phyloP scores from a whole-genome alignment of 73 alveolate species.

The Symbiodinium pilosum region DNA sequence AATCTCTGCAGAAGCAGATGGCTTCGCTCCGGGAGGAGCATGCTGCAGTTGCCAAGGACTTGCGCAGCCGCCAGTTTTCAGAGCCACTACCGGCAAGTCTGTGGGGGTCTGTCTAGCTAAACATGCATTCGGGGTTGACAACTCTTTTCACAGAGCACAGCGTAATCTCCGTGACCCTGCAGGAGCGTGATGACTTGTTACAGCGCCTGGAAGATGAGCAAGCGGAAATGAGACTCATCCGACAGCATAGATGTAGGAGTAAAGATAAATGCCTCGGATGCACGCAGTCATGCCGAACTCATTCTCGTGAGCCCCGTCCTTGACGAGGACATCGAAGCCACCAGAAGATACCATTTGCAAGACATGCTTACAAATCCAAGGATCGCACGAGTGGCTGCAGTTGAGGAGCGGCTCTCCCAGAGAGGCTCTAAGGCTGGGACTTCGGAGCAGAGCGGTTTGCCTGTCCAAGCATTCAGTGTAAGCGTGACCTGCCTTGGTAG shows the following conservation, averaged over 20 bases:
- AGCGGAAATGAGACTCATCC: conserved; percentile 38
- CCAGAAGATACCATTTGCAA: too few species aligned
- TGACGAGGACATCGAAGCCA: too few species aligned
- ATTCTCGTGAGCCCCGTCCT: too few species aligned
- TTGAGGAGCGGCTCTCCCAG: conserved; percentile 71
- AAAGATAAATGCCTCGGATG: too few species aligned
- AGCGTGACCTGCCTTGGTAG: neutral
- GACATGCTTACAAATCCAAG: neutral
- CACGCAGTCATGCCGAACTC: too few species aligned
- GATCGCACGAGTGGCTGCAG: conserved; percentile 77
- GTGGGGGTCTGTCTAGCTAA: too few species aligned
- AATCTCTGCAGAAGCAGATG: conserved; percentile 57
- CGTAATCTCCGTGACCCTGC: conserved; percentile 27
- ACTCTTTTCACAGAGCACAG: too few species aligned
- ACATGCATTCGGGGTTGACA: too few species aligned
- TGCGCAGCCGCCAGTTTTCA: neutral
- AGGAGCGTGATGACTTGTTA: conserved; percentile 81
- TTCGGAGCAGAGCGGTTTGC: neutral
- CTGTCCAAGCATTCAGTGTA: neutral
- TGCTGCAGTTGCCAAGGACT: conserved; percentile 56
- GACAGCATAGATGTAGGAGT: too few species aligned
- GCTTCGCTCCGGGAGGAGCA: conserved; percentile 78
- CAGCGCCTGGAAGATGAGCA: conserved; percentile 91
- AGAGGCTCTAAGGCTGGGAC: conserved; percentile 5
- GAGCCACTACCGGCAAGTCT: neutral